Evolutionary conservation across 1,284 basidiomycete species (phyloP), one percentile per base, ranked within the genome.

Genomic region (Anthracocystis panici-leucophaei): DNA sequence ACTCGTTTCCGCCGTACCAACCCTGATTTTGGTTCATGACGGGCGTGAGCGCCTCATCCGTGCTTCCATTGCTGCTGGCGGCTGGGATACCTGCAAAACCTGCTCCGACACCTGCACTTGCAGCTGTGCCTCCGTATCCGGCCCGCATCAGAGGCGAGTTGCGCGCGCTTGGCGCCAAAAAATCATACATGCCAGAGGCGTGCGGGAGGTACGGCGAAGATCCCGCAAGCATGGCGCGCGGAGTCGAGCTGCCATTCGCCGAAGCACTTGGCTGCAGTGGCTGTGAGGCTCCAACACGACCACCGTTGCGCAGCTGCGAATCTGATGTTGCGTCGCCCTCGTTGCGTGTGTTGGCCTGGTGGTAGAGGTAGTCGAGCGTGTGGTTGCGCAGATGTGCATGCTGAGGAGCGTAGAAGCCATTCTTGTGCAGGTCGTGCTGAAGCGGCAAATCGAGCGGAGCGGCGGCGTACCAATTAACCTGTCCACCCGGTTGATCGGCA

Each of bases 391-490:
- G 40, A 42, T 72, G 70, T 9, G 72, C 62, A 31, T 69, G 59
- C 48, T 61, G 66, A 21, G 69, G 69, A 20, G 72, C 50, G 61
- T 67, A 78, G 52, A 65, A 68, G 35, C 74, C 74, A 27, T 70
- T 66, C 65, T 77, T 68, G 54, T 70, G 59, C 55, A 71, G 25
- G 11, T 75, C 63, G 35, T 77, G 62, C 56, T 79, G 75, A 44
- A 66, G 54, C 20, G 75, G 75, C 16, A 79, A 71, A 23, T 74
- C 62, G 18, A 82, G 38, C 3, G 81, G 81, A 2, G 77, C 63
- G 2, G 78, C 80, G 10, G 80, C 74, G 46, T 79, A 79, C 81
- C 81, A 83, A 21, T 70, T 63, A 25, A 80, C 71, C 23, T 68
- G 59, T 12, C 78, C 81, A 0, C 71, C 72, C 0, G 70, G 63